phyloP scores from a whole-genome alignment of 106 monocot species.

The Dioscorea alata region DNA sequence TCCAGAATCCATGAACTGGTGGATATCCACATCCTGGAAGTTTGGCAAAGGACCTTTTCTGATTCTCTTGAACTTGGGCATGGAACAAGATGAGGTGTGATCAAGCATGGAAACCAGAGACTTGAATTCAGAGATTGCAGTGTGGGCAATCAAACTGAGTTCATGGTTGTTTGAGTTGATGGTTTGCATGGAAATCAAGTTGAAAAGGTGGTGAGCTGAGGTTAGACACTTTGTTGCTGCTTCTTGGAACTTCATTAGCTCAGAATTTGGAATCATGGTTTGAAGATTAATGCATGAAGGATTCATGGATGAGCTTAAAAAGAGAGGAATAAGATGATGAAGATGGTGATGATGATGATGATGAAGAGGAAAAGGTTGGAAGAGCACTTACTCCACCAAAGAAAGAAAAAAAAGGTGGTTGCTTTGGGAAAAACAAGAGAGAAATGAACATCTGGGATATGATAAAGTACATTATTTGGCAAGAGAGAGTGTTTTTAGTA shows the following conservation, averaged over 20 bases:
- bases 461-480: too few relatives aligned
- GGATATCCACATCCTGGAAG: not conserved
- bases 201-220: slow-evolving; percentile 16
- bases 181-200: slow-evolving; percentile 8
- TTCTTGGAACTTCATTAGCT: not conserved
- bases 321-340: too few relatives aligned
- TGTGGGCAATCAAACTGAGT: slow-evolving; percentile 1
- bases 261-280: too few relatives aligned
- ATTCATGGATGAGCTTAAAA: too few relatives aligned
- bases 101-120: slow-evolving; percentile 14
- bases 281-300: too few relatives aligned
- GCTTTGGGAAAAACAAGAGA: too few relatives aligned
- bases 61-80: slow-evolving; percentile 3
- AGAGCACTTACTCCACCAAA: too few relatives aligned
- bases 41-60: slow-evolving; percentile 16
- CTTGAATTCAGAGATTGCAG: slow-evolving; percentile 10
- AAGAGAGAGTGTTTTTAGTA: too few relatives aligned
- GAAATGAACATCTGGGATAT: too few relatives aligned
- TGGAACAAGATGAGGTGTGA: not conserved
- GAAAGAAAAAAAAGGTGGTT: too few relatives aligned
- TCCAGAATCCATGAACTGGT: slow-evolving; percentile 1
- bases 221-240: slow-evolving; percentile 11
- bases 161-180: not conserved
- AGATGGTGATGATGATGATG: too few relatives aligned
- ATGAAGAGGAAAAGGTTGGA: too few relatives aligned